These are phyloP conservation scores for Parmales sp. DNA, from an alignment of 108 stramenopile genomes.

Conservation along the genomic window DNA sequence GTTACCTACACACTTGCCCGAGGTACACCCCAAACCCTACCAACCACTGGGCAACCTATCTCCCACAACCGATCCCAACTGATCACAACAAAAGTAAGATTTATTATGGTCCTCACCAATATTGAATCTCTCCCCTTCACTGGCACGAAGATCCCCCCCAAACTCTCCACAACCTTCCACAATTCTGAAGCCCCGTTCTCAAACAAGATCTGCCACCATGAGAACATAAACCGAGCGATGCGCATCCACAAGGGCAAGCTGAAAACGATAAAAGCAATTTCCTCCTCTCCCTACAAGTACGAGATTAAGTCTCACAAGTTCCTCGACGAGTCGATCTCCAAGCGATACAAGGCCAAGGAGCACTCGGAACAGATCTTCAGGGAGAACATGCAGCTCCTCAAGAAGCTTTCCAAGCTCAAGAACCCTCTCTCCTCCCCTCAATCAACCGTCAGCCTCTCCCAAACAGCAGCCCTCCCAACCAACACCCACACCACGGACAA, in stretches of 20 bases:
- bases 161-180: neutral
- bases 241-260: neutral
- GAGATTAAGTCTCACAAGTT: neutral
- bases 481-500: neutral
- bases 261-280: neutral
- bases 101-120: no score
- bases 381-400: neutral
- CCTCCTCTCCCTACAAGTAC: neutral
- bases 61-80: no score
- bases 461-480: neutral
- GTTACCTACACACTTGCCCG: no score
- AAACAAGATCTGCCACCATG: constrained; percentile 4
- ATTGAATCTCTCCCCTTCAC: constrained; percentile 12
- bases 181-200: neutral
- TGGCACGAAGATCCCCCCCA: neutral
- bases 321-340: constrained; percentile 12
- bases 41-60: no score
- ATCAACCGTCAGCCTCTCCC: neutral
- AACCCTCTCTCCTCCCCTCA: neutral
- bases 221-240: neutral
- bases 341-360: neutral
- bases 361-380: neutral
- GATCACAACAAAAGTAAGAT: no score
- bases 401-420: neutral
- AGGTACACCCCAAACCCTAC: no score